phyloP scores from a whole-genome alignment of 176 grass and related monocot genomes.

The Alloteropsis semialata region DNA sequence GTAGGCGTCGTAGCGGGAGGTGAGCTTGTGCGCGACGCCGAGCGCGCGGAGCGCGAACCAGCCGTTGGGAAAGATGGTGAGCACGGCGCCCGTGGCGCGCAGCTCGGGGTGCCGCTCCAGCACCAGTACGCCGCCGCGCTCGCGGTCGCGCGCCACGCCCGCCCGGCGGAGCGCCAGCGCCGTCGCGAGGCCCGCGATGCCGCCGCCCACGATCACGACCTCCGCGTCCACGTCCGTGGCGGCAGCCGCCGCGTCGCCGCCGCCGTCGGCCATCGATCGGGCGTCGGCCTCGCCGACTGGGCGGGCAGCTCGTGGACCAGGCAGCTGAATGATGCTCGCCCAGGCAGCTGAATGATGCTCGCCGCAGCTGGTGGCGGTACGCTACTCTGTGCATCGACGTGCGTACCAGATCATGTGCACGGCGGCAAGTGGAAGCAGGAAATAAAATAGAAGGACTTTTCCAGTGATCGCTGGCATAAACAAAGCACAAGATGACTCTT shows the following conservation, averaged over 20 bases:
- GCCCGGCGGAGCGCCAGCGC: conserved; percentile 45
- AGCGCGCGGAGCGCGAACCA: conserved; percentile 62
- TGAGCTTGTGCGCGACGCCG: conserved; percentile 55
- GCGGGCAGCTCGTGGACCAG: neutral
- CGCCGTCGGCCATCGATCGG: neutral
- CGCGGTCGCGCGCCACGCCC: neutral
- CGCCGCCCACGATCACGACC: conserved; percentile 63
- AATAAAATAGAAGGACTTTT: no score
- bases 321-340: neutral
- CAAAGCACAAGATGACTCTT: no score
- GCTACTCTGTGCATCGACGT: no score
- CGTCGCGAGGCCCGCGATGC: conserved; percentile 60
- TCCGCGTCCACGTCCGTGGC: conserved; percentile 25
- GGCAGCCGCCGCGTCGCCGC: neutral
- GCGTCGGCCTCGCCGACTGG: neutral
- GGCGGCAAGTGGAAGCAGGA: no score
- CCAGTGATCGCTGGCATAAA: no score
- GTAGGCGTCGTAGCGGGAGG: conserved; percentile 17
- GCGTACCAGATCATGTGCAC: no score
- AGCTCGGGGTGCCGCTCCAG: conserved; percentile 59
- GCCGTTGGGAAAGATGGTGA: conserved; percentile 58
- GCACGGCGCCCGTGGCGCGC: conserved; percentile 37
- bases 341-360: no score
- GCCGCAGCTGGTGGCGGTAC: no score
- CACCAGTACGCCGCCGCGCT: conserved; percentile 30